A percentile compares a stretch with the other conserved stretches of the same genome.
Conservation (phyloP, 768 basidiomycete genomes). For the Boletus eberwhitei region DNA sequence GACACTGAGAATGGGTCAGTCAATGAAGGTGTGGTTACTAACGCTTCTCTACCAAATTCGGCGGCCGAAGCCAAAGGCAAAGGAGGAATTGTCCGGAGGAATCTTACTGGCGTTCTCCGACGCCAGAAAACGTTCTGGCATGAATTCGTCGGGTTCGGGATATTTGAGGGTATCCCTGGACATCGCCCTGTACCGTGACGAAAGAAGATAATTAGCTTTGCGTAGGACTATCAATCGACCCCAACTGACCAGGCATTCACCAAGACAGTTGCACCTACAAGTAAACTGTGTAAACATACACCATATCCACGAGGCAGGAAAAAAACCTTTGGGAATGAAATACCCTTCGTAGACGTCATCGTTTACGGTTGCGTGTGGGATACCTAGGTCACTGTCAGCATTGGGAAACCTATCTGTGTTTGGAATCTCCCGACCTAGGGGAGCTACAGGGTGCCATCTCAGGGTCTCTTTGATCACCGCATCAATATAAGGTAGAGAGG, state of each 20-base stretch:
- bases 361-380: constrained; percentile 29
- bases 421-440: constrained; percentile 4
- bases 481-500: constrained; percentile 3
- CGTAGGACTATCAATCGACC: no score
- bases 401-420: no score
- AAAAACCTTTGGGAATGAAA: constrained; percentile 41
- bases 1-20: constrained; percentile 25
- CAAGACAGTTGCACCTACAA: not conserved
- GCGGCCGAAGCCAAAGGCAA: constrained; percentile 39
- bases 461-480: constrained; percentile 9
- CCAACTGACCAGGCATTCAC: constrained; percentile 3
- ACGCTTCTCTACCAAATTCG: constrained; percentile 1
- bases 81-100: not conserved
- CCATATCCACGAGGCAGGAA: no score
- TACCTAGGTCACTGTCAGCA: not conserved
- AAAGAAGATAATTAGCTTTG: not conserved
- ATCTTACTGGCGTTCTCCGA: no score
- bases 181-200: constrained; percentile 23
- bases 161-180: constrained; percentile 33
- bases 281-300: not conserved
- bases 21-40: not conserved
- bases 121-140: constrained; percentile 15
- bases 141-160: constrained; percentile 32
- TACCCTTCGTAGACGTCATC: constrained; percentile 43
- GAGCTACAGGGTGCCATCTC: not conserved